Conservation (phyloP, 352 stramenopile species). For the Pythium utonaiense region DNA sequence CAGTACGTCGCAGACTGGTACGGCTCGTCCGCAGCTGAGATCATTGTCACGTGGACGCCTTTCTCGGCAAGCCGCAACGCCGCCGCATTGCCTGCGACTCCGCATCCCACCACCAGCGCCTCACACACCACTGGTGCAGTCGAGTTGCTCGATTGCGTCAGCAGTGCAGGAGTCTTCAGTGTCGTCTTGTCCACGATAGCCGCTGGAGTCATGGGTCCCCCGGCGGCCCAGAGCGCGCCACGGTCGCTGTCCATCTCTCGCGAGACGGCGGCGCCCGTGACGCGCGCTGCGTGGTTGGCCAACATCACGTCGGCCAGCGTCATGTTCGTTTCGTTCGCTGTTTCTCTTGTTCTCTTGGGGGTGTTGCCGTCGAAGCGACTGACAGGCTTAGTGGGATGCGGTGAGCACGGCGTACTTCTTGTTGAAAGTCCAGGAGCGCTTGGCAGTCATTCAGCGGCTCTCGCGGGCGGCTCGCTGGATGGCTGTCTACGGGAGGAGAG, state of each 20-base stretch:
- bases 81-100: slow-evolving; percentile 66
- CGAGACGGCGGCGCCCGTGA: neutral
- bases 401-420: slow-evolving; percentile 79
- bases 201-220: neutral
- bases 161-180: neutral
- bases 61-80: slow-evolving; percentile 69
- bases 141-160: slow-evolving; percentile 20
- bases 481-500: neutral
- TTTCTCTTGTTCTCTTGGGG: neutral
- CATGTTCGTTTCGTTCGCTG: slow-evolving; percentile 10
- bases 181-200: neutral
- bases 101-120: slow-evolving; percentile 73
- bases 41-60: slow-evolving; percentile 76
- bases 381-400: slow-evolving; percentile 46
- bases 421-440: slow-evolving; percentile 79
- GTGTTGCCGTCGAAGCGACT: neutral
- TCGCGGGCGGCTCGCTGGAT: slow-evolving; percentile 7
- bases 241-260: neutral
- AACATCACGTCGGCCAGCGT: slow-evolving; percentile 11
- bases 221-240: slow-evolving; percentile 1
- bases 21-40: slow-evolving; percentile 62
- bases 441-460: slow-evolving; percentile 65
- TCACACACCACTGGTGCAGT: slow-evolving; percentile 24
- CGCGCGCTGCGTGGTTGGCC: slow-evolving; percentile 8
- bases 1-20: slow-evolving; percentile 94